Evolutionary conservation across 805 yeast species (phyloP), one percentile per base, ranked within the genome.

Genomic region (Danielia oregonensis): DNA sequence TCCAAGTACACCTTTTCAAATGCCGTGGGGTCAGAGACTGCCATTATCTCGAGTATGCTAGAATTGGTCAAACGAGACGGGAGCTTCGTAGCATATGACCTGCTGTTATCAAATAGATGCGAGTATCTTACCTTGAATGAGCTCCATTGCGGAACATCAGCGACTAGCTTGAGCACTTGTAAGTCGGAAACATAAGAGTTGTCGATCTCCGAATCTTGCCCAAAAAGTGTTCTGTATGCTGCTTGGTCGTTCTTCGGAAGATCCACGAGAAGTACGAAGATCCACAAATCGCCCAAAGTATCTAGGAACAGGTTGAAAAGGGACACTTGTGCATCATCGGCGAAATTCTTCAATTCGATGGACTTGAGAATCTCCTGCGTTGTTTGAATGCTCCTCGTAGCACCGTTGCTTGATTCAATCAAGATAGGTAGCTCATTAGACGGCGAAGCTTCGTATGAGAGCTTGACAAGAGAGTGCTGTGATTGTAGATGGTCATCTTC

Each of bases 391-490:
- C 28, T 15, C 13, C 29, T 26, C 13, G 39, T 33, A 2, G 29
- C 17, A 14, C 21, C 26, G 7, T 17, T 35, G n/a, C 12, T 17
- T 12, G 70, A 78, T 46, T 80, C 86, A 2, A 80, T 57, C 9
- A 78, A 57, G 1, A 79, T 55, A 0, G 87, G 87, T 13, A 81
- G 51, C 14, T 68, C 65, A 10, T 70, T 68, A 37, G 69, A 65
- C 2, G 68, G 61, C 1, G 81, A 61, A 2, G 80, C 74, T 26
- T 67, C 65, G 33, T 68, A 65, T 1, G 82, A 70, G 7, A 79
- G 39, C 9, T 66, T 56, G 11, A 72, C 54, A 15, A 79, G 47
- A 6, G 63, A 56, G 35, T 69, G 63, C 11, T 18, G 34, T 4
- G 40, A 21, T 6, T 45, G 41, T 18, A 44, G 25, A 32, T 37